A percentile compares a stretch with the other conserved stretches of the same genome.
Evolutionary conservation across 2,329 filamentous ascomycete genomes (phyloP).

Genomic region (Davidsoniella virescens): DNA sequence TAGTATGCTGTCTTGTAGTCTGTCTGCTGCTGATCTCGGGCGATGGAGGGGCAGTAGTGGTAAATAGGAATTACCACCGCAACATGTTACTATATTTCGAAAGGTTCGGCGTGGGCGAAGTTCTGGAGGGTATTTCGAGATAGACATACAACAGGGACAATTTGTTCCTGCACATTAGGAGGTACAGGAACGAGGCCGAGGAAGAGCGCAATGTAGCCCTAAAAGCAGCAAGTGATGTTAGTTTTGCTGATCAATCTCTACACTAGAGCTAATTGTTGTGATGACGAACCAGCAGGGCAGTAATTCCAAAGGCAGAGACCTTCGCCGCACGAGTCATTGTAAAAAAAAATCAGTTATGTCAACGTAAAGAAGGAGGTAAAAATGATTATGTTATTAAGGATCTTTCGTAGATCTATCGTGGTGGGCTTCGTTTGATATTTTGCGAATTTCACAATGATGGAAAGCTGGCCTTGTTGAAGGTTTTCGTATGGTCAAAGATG

Average conservation of each 20-base stretch:
- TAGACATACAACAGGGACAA: conserved; percentile 70
- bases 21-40: too few species aligned
- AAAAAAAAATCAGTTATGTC: conserved; percentile 14
- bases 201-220: conserved; percentile 83
- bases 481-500: too few species aligned
- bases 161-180: conserved; percentile 58
- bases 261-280: background rate
- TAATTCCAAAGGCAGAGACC: conserved; percentile 65
- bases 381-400: background rate
- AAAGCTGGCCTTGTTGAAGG: too few species aligned
- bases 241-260: background rate
- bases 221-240: conserved; percentile 29
- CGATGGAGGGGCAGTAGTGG: background rate
- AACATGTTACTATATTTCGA: background rate
- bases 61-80: background rate
- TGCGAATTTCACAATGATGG: background rate
- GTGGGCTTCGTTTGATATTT: background rate
- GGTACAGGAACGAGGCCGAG: conserved; percentile 72
- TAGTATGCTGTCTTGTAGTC: too few species aligned
- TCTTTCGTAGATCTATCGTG: background rate
- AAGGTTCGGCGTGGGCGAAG: conserved; percentile 5
- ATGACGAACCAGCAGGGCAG: conserved; percentile 65
- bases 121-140: conserved; percentile 1
- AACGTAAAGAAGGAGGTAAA: background rate
- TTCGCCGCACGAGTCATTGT: conserved; percentile 90